Conservation (phyloP, 129 eudicot genomes). For the Centrapalus pauciflorus region DNA sequence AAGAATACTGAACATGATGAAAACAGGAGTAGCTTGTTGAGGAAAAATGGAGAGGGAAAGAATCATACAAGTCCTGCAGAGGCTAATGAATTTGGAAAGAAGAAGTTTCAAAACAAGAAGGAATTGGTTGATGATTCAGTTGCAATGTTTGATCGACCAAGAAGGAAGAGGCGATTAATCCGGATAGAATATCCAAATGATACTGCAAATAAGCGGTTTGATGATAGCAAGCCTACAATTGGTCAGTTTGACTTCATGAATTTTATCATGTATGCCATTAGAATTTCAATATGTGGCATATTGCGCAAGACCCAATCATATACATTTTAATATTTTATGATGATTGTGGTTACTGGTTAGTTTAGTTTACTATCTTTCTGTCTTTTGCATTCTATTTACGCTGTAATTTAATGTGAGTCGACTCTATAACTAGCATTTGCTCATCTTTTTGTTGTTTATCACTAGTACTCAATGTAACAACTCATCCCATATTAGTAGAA, state of each 20-base stretch:
- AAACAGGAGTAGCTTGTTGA: constrained; percentile 9
- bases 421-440: neutral
- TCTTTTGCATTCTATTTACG: neutral
- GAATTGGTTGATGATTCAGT: constrained; percentile 25
- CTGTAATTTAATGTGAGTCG: neutral
- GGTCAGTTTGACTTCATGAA: constrained; percentile 47
- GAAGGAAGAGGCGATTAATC: constrained; percentile 52
- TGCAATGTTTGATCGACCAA: constrained; percentile 36
- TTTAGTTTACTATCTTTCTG: neutral
- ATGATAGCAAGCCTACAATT: constrained; percentile 37
- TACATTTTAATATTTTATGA: neutral
- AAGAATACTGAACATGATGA: constrained; percentile 15
- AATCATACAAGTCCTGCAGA: constrained; percentile 8
- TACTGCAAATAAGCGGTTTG: constrained; percentile 68
- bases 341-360: neutral
- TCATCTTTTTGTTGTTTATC: too few species aligned
- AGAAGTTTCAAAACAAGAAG: constrained; percentile 35
- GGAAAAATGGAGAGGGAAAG: constrained; percentile 23
- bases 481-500: neutral
- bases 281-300: neutral
- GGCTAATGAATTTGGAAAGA: constrained; percentile 30
- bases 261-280: constrained; percentile 3
- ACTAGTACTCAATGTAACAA: too few species aligned
- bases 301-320: constrained; percentile 1
- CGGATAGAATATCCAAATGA: constrained; percentile 62